Evolutionary conservation across 345 rosid genomes (phyloP).

Genomic region (Euphorbia pulcherrima): DNA sequence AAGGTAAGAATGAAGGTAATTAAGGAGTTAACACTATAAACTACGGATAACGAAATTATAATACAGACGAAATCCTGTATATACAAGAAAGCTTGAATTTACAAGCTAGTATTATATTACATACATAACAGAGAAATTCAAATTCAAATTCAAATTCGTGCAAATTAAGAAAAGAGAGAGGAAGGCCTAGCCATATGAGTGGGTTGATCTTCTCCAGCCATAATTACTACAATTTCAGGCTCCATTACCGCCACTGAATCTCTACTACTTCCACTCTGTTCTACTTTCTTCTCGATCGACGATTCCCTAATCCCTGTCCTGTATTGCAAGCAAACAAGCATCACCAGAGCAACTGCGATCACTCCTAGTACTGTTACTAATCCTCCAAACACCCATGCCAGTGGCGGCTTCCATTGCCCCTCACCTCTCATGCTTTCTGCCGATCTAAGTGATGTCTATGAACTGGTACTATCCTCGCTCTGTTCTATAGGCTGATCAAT

Average conservation of each 20-base stretch:
- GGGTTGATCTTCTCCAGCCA: slow-evolving; percentile 44
- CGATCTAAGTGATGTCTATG: no score
- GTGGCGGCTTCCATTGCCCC: slow-evolving; percentile 26
- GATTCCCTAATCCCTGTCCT: background rate
- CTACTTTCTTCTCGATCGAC: slow-evolving; percentile 8
- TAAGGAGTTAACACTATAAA: no score
- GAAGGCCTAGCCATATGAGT: slow-evolving; percentile 31
- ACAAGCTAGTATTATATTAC: no score
- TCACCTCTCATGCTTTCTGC: background rate
- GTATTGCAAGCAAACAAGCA: slow-evolving; percentile 25
- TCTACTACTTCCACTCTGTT: background rate
- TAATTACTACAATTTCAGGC: slow-evolving; percentile 33
- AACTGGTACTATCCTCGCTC: background rate
- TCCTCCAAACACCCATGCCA: slow-evolving; percentile 38
- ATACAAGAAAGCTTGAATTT: no score
- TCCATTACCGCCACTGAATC: slow-evolving; percentile 10
- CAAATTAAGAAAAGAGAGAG: background rate
- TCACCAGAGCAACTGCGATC: slow-evolving; percentile 22
- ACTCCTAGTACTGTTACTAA: slow-evolving; percentile 20
- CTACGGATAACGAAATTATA: no score
- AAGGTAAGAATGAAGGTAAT: no score
- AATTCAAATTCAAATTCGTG: no score
- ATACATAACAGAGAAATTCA: no score
- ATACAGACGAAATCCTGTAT: no score
- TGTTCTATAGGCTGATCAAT: background rate